These are phyloP conservation scores for Talaromyces verruculosus DNA, from an alignment of 2,329 filamentous ascomycete species.

Conservation along the genomic window DNA sequence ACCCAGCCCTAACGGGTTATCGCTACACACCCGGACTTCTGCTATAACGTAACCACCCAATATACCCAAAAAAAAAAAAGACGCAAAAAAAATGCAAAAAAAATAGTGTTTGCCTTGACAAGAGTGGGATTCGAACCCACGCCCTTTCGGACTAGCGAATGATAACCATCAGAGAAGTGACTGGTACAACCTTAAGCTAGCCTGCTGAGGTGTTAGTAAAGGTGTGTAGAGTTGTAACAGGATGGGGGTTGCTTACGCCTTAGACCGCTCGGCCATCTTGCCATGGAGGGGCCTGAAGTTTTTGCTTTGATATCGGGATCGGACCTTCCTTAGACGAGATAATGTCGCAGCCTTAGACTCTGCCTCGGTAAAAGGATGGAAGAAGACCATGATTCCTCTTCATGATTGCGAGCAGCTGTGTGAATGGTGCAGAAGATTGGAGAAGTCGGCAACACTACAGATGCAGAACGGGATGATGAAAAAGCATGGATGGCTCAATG, in stretches of 20 bases:
- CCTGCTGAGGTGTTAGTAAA: not conserved
- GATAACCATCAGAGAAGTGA: not conserved
- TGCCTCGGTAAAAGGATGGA: too few relatives aligned
- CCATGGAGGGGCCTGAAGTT: too few relatives aligned
- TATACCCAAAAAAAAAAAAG: not conserved
- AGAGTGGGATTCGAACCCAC: slow-evolving; percentile 3
- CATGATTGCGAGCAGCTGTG: too few relatives aligned
- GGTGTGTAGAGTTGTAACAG: too few relatives aligned
- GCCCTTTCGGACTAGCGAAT: not conserved
- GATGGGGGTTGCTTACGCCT: too few relatives aligned
- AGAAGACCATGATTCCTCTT: too few relatives aligned
- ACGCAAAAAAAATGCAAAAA: not conserved
- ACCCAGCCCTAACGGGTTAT: not conserved
- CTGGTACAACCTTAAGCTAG: not conserved
- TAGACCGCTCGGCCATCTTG: too few relatives aligned
- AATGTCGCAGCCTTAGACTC: too few relatives aligned
- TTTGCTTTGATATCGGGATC: too few relatives aligned
- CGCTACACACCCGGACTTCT: not conserved
- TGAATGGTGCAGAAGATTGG: too few relatives aligned
- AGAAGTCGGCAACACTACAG: not conserved
- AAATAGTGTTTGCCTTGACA: not conserved
- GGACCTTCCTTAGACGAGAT: not conserved
- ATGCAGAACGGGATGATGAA: not conserved
- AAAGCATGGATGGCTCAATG: not conserved
- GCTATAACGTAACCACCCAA: not conserved